Base-by-base conservation (phyloP, 2,329 filamentous ascomycete species). In the Colletotrichum spinosum region DNA sequence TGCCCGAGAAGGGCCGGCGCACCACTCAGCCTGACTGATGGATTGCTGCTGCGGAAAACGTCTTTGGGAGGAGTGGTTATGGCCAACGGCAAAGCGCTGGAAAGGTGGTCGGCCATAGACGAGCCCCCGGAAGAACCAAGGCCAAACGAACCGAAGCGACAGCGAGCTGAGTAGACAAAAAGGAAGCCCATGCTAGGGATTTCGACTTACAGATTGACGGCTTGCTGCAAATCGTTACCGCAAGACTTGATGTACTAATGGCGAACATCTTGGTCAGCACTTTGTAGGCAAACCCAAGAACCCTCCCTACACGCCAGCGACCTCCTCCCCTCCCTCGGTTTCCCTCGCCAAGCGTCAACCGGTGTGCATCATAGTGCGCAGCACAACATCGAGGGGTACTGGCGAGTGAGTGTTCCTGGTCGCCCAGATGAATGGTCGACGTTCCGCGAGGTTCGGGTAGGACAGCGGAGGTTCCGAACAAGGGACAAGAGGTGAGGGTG, bases 141-240 rank as follows among this genome's bases (percentile, higher is more conserved):
- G 59, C 39, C 42, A 25, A 55, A 52, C 59, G 38, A 60, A 53
- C 13, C 51, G 34, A 59, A 50, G 58, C 48, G 12, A 25, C 25
- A 5, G 46, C 38, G 50, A 41, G 35, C 25, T 25, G 25, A 25
- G 25, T 25, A 58, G 33, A 60, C 54, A 33, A 59, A 50, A 54
- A 50, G 48, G 42, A 59, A 68, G 13, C 39, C 25, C 65, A 72
- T 67, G 71, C 65, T 54, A 44, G 62, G 58, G 67, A 66, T 48
- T 56, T 25, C 34, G 12, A 87, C 86, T 86, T 80, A 88, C 86
- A 81, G 76, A 77, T 88, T 84, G 53, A 86, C 76, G 44, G 86
- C 86, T 63, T 84, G 79, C 61, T 87, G 82, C 7, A 87, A 72
- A 71, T 82, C 84, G 72, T 83, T 88, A 50, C 78, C 77, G 6